phyloP scores from a whole-genome alignment of 257 asterid species.

The Jasminum sambac region DNA sequence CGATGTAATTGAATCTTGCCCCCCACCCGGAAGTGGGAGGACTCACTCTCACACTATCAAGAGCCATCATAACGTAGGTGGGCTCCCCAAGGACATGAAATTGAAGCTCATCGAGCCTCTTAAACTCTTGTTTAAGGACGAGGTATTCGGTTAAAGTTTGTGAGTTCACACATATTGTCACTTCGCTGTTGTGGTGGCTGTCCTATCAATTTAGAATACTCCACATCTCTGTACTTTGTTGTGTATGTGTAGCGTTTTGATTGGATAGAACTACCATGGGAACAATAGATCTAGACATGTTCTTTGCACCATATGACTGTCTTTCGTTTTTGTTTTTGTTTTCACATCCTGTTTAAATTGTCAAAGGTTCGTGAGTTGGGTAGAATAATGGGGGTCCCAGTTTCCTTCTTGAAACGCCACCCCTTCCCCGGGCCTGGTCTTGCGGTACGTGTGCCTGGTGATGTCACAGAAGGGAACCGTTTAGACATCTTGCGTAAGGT shows the following conservation, averaged over 20 bases:
- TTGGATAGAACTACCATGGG: no score
- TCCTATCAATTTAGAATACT: no score
- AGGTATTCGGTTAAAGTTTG: conserved; percentile 44
- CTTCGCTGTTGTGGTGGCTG: no score
- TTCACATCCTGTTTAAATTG: conserved; percentile 12
- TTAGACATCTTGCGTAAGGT: conserved; percentile 89
- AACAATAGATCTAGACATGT: neutral
- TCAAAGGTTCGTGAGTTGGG: conserved; percentile 87
- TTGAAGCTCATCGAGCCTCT: conserved; percentile 95
- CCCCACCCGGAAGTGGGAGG: conserved; percentile 97
- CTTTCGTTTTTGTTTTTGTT: neutral
- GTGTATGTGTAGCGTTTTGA: no score
- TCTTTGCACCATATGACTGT: conserved; percentile 1
- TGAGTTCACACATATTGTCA: no score
- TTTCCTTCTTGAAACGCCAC: conserved; percentile 73
- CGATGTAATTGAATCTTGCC: conserved; percentile 96
- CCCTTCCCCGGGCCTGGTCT: conserved; percentile 99
- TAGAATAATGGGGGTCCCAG: conserved; percentile 70
- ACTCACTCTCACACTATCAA: conserved; percentile 98
- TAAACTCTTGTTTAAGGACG: conserved; percentile 94
- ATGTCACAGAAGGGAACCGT: conserved; percentile 76
- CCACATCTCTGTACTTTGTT: no score
- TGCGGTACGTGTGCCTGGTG: conserved; percentile 90
- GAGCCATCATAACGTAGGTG: conserved; percentile 97
- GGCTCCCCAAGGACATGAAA: conserved; percentile 97